Conservation (phyloP, 176 grass and related monocot species). For the Zea luxurians region DNA sequence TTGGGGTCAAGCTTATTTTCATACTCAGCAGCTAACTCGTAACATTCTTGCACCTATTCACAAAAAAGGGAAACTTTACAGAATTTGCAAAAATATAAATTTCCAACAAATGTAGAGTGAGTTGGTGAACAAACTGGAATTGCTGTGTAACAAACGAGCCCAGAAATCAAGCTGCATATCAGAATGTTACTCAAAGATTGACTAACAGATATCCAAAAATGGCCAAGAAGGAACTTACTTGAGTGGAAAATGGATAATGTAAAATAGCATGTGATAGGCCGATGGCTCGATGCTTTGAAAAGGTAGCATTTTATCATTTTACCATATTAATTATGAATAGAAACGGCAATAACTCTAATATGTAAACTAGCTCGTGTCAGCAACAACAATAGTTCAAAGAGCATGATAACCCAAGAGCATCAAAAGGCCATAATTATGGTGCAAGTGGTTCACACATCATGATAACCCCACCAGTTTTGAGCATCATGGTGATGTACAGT, state of each 20-base stretch:
- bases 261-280: background rate
- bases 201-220: conserved; percentile 18
- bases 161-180: background rate
- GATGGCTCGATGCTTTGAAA: background rate
- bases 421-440: background rate
- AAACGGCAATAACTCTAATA: background rate
- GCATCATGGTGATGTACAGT: background rate
- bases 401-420: background rate
- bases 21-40: conserved; percentile 88
- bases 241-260: background rate
- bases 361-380: background rate
- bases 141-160: background rate
- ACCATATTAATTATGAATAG: background rate
- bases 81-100: background rate
- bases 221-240: background rate
- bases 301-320: background rate
- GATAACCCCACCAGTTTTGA: background rate
- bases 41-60: conserved; percentile 88
- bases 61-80: conserved; percentile 17
- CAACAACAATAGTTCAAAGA: background rate
- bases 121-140: background rate
- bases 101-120: background rate
- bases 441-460: background rate
- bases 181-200: background rate
- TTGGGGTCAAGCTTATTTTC: conserved; percentile 62